Conservation (phyloP, 257 asterid species). For the Echites panduratus region DNA sequence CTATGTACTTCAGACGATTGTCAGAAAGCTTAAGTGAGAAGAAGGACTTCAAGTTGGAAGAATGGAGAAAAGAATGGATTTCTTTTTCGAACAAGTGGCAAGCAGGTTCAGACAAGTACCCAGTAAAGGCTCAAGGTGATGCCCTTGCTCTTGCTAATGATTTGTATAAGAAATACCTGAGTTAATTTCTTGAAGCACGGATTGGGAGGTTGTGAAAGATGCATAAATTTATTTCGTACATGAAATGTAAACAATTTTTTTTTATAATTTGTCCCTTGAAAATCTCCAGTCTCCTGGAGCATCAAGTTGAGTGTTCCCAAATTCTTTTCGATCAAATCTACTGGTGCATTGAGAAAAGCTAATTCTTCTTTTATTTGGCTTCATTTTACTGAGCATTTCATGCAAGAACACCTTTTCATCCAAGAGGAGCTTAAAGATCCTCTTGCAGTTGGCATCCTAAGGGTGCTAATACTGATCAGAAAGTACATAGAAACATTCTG, state of each 20-base stretch:
- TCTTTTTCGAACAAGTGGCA: constrained; percentile 82
- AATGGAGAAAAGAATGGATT: constrained; percentile 92
- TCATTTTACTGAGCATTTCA: background rate
- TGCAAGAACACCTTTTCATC: background rate
- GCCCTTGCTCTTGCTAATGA: constrained; percentile 56
- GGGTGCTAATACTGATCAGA: background rate
- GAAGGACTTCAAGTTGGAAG: constrained; percentile 50
- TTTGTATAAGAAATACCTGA: constrained; percentile 52
- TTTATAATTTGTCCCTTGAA: background rate
- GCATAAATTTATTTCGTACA: background rate
- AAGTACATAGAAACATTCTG: background rate
- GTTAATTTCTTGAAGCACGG: constrained; percentile 18
- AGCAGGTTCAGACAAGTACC: constrained; percentile 51
- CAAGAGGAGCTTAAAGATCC: background rate
- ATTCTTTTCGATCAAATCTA: background rate
- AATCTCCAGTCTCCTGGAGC: background rate
- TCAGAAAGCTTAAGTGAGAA: constrained; percentile 50
- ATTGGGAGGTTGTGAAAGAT: background rate
- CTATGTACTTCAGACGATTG: constrained; percentile 58
- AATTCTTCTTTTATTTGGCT: background rate
- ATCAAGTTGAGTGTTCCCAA: background rate
- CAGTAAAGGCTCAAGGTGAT: constrained; percentile 61
- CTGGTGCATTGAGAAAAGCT: background rate
- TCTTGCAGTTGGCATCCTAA: background rate
- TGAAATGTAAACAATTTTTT: too few relatives aligned